These are phyloP conservation scores for Wallemia ichthyophaga DNA, from an alignment of 1,284 basidiomycete genomes.

Conservation along the genomic window DNA sequence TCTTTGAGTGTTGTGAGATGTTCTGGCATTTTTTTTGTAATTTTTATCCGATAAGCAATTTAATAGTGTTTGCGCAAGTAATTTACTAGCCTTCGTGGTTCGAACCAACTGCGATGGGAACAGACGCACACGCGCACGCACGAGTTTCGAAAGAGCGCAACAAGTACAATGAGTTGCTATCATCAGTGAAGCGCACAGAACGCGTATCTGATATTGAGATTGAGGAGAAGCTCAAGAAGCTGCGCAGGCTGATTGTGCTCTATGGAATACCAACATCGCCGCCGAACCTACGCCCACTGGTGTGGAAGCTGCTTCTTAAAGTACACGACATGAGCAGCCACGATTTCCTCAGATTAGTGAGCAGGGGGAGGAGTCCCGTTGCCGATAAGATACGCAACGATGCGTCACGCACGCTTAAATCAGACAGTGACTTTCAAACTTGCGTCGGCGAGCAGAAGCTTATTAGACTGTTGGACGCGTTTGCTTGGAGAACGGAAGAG, in stretches of 20 bases:
- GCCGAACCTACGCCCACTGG: slow-evolving; percentile 16
- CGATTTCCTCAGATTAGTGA: slow-evolving; percentile 48
- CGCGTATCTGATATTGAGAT: slow-evolving; percentile 20
- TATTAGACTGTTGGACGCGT: slow-evolving; percentile 76
- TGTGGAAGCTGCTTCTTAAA: slow-evolving; percentile 73
- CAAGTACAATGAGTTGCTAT: background rate
- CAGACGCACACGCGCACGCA: too few species aligned
- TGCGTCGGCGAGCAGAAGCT: slow-evolving; percentile 85
- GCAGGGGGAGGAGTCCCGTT: slow-evolving; percentile 52
- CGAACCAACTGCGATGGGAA: too few species aligned
- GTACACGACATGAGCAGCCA: slow-evolving; percentile 44
- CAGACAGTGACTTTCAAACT: slow-evolving; percentile 78
- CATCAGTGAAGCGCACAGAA: background rate
- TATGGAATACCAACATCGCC: slow-evolving; percentile 38
- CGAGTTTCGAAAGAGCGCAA: background rate
- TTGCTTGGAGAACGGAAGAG: slow-evolving; percentile 52
- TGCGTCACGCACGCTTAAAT: slow-evolving; percentile 53
- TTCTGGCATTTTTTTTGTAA: too few species aligned
- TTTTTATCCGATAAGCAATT: too few species aligned
- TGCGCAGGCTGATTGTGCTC: slow-evolving; percentile 51
- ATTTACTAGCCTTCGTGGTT: too few species aligned
- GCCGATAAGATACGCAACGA: slow-evolving; percentile 45
- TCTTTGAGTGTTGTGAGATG: background rate
- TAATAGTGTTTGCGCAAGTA: too few species aligned
- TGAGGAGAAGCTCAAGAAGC: slow-evolving; percentile 46